Evolutionary conservation across 257 asterid genomes (phyloP).

Genomic region (Jasminum sambac): DNA sequence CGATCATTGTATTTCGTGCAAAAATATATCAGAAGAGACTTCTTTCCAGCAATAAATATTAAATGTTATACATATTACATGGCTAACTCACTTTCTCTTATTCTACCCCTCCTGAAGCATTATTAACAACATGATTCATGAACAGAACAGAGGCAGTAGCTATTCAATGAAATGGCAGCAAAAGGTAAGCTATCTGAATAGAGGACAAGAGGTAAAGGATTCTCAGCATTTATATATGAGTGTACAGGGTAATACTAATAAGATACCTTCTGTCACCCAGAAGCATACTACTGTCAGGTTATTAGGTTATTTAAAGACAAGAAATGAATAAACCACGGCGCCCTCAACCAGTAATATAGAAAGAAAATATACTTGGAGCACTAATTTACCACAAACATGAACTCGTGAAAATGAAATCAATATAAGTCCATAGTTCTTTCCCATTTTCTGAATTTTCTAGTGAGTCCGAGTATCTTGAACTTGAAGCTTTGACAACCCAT

Average conservation of each 20-base stretch:
- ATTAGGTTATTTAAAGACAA: background rate
- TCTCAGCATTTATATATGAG: background rate
- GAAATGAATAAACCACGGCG: background rate
- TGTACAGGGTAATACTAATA: background rate
- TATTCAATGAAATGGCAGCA: background rate
- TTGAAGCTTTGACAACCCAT: background rate
- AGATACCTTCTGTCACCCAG: background rate
- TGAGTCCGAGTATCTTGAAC: background rate
- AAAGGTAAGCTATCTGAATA: slow-evolving; percentile 4
- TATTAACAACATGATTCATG: background rate
- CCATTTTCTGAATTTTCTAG: background rate
- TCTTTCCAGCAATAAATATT: background rate
- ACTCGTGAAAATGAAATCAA: background rate
- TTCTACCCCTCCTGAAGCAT: slow-evolving; percentile 10
- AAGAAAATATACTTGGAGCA: background rate
- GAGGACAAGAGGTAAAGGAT: background rate
- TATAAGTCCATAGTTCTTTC: background rate
- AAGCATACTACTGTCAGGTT: background rate
- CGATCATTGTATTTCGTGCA: background rate
- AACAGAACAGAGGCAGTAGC: background rate
- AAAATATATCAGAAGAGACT: background rate
- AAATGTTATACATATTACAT: background rate
- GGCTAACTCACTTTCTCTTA: background rate
- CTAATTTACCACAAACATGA: background rate
- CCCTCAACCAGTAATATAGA: background rate